Conservation (phyloP, 768 basidiomycete genomes). For the Tricholoma bakamatsutake region DNA sequence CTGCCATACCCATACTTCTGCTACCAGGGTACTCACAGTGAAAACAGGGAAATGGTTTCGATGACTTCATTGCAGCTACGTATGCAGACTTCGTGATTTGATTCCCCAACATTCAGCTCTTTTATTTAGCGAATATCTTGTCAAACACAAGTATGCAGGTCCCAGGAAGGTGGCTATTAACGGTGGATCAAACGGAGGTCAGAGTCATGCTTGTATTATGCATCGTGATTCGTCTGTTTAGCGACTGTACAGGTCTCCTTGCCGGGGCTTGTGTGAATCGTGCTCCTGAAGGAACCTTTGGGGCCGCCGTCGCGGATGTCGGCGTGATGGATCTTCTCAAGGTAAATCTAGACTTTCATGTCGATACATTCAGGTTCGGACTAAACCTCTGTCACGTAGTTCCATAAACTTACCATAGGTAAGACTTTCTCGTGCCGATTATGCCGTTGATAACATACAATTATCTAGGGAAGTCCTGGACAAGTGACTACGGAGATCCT, state of each 20-base stretch:
- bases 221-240: neutral
- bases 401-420: slow-evolving; percentile 75
- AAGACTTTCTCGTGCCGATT: neutral
- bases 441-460: slow-evolving; percentile 2
- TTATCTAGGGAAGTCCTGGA: slow-evolving; percentile 62
- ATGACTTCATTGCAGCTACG: slow-evolving; percentile 83
- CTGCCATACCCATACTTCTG: neutral
- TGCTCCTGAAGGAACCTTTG: slow-evolving; percentile 68
- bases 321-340: slow-evolving; percentile 79
- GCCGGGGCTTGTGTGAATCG: slow-evolving; percentile 84
- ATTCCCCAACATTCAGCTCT: neutral
- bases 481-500: slow-evolving; percentile 73
- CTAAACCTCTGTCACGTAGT: slow-evolving; percentile 33
- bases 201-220: slow-evolving; percentile 8
- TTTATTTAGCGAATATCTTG: slow-evolving; percentile 53
- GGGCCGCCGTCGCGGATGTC: slow-evolving; percentile 77
- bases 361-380: neutral
- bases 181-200: slow-evolving; percentile 80
- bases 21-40: slow-evolving; percentile 3
- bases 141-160: slow-evolving; percentile 65
- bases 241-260: slow-evolving; percentile 47
- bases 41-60: slow-evolving; percentile 60
- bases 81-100: slow-evolving; percentile 28
- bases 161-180: slow-evolving; percentile 70
- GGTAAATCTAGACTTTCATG: slow-evolving; percentile 28